Base-by-base conservation (phyloP, 225 moss, liverwort and hornwort species). In the Physcomitrellopsis africana region DNA sequence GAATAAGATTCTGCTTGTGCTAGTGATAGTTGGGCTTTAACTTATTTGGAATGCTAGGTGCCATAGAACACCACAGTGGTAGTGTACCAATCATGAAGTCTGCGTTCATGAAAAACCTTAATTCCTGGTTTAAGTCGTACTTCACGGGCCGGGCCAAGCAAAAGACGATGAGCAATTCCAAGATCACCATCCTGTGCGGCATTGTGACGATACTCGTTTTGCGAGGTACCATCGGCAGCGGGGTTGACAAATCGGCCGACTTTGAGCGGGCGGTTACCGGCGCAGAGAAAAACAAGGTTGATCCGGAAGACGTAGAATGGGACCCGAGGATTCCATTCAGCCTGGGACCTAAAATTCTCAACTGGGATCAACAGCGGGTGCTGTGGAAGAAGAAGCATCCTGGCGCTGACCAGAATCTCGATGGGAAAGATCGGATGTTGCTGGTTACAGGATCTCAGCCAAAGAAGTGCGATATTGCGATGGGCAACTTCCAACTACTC, bases 371-470 rank as follows among this genome's bases (percentile, higher is more conserved):
- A 62, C 77, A 82, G 46, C 76, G 86, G 48, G 20, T 15, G 3
- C 11, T 32, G 2, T 86, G 86, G 86, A 47, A 56, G 24, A 24
- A n/a, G 13, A 44, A 45, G 5, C 49, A 77, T 61, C 86, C 74
- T 0, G 74, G 76, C 9, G 51, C 61, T 8, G 76, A 76, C 19
- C 10, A 14, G 11, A 82, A 68, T 10, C 54, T 16, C 10, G 5
- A 17, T 1, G 73, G 67, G 7, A 69, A 51, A 23, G 59, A 64
- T 0, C 51, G 70, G 6, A 55, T 82, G 15, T 69, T 86, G 3
- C 85, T 85, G n/a, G 70, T 82, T 5, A 79, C 85, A 11, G 85
- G 85, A 7, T 85, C 85, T 9, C 86, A 82, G 22, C 86, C 86
- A 0, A 67, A 60, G 11, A 76, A 65, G 20, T 86, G 86, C 62